phyloP scores from a whole-genome alignment of 139 green algal genomes.

The Chlorella ohadii region DNA sequence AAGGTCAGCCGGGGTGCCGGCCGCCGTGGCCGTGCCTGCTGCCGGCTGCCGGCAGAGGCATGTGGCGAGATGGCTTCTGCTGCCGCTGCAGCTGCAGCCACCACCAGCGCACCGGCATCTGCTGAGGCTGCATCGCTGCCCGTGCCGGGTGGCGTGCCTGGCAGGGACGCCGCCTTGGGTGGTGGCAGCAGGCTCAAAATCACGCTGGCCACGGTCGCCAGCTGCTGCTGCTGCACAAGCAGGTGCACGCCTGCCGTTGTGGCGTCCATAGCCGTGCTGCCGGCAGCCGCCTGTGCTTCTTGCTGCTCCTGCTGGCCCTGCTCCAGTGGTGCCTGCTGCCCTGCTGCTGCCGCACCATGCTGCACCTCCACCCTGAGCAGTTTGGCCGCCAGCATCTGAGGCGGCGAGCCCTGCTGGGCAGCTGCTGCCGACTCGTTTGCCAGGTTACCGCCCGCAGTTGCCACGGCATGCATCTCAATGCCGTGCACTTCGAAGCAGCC shows the following conservation, averaged over 20 bases:
- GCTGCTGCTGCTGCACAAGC: conserved; percentile 27
- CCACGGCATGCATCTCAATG: conserved; percentile 37
- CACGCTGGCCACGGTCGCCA: conserved; percentile 1
- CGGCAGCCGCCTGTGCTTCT: neutral
- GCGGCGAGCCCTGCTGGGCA: neutral
- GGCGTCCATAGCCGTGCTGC: neutral
- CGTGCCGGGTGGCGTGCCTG: neutral
- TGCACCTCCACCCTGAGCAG: conserved; percentile 19
- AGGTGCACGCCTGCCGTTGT: neutral
- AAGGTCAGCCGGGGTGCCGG: neutral
- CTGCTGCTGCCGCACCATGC: neutral
- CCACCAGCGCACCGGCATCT: neutral
- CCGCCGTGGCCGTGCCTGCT: no score
- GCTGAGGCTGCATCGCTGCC: neutral
- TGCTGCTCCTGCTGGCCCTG: neutral
- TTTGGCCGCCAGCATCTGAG: conserved; percentile 25
- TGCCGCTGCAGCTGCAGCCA: neutral
- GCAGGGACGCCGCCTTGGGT: neutral
- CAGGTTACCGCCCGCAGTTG: neutral
- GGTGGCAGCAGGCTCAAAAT: conserved; percentile 19
- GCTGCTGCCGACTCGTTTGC: neutral
- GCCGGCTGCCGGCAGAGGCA: neutral
- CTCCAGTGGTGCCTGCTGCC: neutral
- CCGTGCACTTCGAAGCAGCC: conserved; percentile 20
- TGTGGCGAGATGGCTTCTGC: neutral